Percentiles rank a stretch among this genome's conserved stretches.
Conservation (phyloP, 176 grass and related monocot genomes). For the Hyparrhenia diplandra region DNA sequence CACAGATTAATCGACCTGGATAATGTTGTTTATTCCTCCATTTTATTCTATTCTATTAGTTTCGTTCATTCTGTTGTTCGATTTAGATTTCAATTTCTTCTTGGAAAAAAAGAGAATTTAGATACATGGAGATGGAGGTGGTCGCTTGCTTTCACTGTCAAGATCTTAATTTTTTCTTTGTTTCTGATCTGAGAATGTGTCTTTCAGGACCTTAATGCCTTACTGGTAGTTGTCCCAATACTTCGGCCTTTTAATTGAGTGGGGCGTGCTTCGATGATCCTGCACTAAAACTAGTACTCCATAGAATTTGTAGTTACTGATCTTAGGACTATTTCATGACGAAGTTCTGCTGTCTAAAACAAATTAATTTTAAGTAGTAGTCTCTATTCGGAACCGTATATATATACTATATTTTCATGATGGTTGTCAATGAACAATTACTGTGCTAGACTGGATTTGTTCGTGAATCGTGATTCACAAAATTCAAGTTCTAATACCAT, state of each 20-base stretch:
- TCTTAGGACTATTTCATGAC: not conserved
- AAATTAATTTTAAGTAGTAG: not conserved
- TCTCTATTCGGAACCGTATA: not conserved
- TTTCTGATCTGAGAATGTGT: not conserved
- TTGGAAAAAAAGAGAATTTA: not conserved
- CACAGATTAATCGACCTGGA: slow-evolving; percentile 6
- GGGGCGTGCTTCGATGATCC: not conserved
- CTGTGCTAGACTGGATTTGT: no score
- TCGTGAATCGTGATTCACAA: no score
- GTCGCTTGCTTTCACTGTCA: not conserved
- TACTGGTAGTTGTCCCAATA: not conserved
- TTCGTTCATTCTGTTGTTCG: not conserved
- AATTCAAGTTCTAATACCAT: no score
- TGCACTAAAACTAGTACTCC: not conserved
- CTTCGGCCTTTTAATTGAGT: slow-evolving; percentile 6
- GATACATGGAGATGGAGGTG: not conserved
- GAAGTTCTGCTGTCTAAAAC: not conserved
- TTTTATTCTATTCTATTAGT: not conserved
- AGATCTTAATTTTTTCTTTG: not conserved
- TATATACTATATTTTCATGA: not conserved
- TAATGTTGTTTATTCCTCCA: not conserved
- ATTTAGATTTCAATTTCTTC: not conserved
- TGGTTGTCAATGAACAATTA: not conserved
- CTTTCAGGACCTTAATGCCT: not conserved
- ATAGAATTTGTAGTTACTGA: no score